These are phyloP conservation scores for Elsinoe batatas DNA, from an alignment of 2,329 filamentous ascomycete genomes.

Conservation along the genomic window DNA sequence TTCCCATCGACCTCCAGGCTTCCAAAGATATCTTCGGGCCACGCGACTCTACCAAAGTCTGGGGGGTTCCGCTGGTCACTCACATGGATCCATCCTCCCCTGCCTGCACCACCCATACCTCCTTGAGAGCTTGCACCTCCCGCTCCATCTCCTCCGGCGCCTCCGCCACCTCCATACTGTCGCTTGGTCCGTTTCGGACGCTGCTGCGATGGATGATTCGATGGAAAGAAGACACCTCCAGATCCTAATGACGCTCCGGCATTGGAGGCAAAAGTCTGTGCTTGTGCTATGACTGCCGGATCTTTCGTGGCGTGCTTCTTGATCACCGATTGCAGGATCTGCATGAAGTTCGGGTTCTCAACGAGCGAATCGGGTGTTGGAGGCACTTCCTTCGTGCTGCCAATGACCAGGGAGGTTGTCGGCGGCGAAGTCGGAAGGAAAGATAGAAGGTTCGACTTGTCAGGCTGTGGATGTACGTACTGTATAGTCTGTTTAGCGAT, in stretches of 20 bases:
- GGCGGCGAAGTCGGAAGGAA: slow-evolving; percentile 47
- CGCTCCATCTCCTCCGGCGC: slow-evolving; percentile 38
- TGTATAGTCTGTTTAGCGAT: slow-evolving; percentile 17
- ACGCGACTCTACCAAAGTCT: slow-evolving; percentile 54
- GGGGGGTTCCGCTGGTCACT: slow-evolving; percentile 50
- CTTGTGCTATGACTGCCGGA: slow-evolving; percentile 48
- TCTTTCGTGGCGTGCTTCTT: slow-evolving; percentile 45
- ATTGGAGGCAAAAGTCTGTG: slow-evolving; percentile 49
- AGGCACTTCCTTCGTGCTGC: slow-evolving; percentile 44
- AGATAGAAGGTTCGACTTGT: slow-evolving; percentile 41
- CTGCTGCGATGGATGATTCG: slow-evolving; percentile 22
- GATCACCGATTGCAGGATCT: slow-evolving; percentile 47
- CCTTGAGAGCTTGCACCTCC: slow-evolving; percentile 51
- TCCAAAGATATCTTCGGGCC: slow-evolving; percentile 57
- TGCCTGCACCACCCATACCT: slow-evolving; percentile 46
- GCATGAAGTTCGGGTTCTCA: slow-evolving; percentile 47
- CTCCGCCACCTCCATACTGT: slow-evolving; percentile 29
- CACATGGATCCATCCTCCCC: slow-evolving; percentile 55
- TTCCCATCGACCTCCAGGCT: slow-evolving; percentile 51
- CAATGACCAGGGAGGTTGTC: slow-evolving; percentile 44
- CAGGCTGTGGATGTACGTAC: slow-evolving; percentile 42
- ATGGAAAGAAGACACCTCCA: slow-evolving; percentile 40
- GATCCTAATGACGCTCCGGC: slow-evolving; percentile 45
- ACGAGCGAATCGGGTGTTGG: slow-evolving; percentile 47
- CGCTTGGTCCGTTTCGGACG: slow-evolving; percentile 17